phyloP scores from a whole-genome alignment of 169 alveolate genomes.

The Plasmodium gonderi region DNA sequence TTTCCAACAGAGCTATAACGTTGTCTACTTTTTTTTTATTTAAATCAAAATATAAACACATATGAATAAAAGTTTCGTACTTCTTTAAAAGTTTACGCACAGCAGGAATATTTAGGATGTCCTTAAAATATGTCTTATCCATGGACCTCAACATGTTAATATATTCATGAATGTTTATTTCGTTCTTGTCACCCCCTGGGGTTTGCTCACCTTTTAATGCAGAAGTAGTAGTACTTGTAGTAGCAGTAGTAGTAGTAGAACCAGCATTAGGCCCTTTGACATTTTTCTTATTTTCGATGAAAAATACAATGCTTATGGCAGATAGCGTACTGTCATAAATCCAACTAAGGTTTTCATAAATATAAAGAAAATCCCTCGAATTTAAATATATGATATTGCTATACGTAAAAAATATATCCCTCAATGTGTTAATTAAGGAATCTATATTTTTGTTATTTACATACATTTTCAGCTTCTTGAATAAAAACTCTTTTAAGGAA shows the following conservation, averaged over 20 bases:
- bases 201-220: not conserved
- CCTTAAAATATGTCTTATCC: conserved; percentile 45
- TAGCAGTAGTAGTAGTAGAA: not conserved
- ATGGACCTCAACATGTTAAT: conserved; percentile 24
- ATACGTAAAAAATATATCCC: conserved; percentile 59
- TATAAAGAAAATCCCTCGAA: conserved; percentile 40
- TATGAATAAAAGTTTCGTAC: conserved; percentile 51
- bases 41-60: conserved; percentile 71
- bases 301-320: conserved; percentile 13
- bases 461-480: conserved; percentile 26
- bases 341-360: conserved; percentile 40
- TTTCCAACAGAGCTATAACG: conserved; percentile 35
- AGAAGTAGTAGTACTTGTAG: not conserved
- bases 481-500: conserved; percentile 67
- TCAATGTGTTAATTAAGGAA: conserved; percentile 43
- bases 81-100: conserved; percentile 33
- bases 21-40: conserved; percentile 60
- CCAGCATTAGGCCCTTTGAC: conserved; percentile 5
- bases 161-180: conserved; percentile 39
- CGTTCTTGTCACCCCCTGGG: not conserved
- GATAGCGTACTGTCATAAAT: conserved; percentile 42
- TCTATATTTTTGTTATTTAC: conserved; percentile 22
- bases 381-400: conserved; percentile 62
- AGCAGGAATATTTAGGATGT: conserved; percentile 2
- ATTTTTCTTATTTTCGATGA: conserved; percentile 12